Base-by-base conservation (phyloP, 257 asterid genomes). In the Nicotiana knightiana region DNA sequence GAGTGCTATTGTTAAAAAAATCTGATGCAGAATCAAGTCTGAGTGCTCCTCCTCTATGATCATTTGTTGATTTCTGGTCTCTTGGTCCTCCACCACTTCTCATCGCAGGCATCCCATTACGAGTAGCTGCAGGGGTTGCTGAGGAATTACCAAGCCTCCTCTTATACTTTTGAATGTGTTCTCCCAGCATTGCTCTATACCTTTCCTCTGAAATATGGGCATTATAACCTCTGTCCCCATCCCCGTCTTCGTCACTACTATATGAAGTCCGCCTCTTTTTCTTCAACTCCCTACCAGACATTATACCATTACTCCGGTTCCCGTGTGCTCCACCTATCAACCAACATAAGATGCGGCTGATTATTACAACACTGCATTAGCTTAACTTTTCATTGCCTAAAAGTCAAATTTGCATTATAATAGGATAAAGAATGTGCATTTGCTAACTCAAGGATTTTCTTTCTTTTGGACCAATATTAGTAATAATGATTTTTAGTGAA, bases 181-280 rank as follows among this genome's bases (percentile, higher is more conserved):
- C 98, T 64, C 98, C 99, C 71, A 96, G 96, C 99, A 96, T 96
- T 70, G 96, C 90, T 82, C 98, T 87, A 84, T 96, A 96, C 62
- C 86, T 87, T 84, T 94, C 97, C 90, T 96, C 99, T 2, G 99
- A 92, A 54, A 96, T 91, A 82, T 84, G 85, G 8, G 91, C 88
- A 87, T 82, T 90, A 76, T 91, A 76, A 82, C 85, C 89, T 83
- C 97, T 90, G 80, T 90, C 87, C 87, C 91, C 96, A 65, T 92
- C 98, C 87, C 89, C 97, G 76, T 92, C 98, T 84, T 96, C 99
- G 63, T 93, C 95, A 43, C 97, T 91, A 86, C 93, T 90, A 83
- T 87, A 87, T 32, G 90, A 88, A 68, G 88, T 83, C 83, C 87
- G 93, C 86, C 92, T 92, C 88, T 91, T 96, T 91, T 88, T 95